Percentiles rank a stretch among this genome's conserved stretches.
Evolutionary conservation across 1,284 basidiomycete genomes (phyloP).

Genomic region (Cutaneotrichosporon cutaneum): DNA sequence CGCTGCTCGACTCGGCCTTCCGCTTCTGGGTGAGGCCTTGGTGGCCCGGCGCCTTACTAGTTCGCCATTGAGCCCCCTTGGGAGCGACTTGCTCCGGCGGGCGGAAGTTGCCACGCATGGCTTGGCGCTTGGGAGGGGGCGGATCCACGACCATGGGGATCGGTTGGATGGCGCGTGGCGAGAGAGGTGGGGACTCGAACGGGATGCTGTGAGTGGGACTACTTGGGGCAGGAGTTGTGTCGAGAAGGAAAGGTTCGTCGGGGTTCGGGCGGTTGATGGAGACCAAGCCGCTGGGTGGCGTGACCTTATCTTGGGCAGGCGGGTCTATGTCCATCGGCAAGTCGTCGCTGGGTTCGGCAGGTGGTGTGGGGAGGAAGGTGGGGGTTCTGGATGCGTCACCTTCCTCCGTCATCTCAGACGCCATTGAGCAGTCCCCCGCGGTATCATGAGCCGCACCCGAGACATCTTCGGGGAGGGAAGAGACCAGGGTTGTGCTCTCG

Average conservation of each 20-base stretch:
- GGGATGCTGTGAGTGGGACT: neutral
- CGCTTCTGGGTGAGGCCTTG: conserved; percentile 35
- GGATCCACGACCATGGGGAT: neutral
- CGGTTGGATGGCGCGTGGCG: neutral
- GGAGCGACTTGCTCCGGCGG: neutral
- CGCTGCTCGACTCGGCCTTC: neutral
- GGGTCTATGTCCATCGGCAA: neutral
- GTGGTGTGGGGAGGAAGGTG: neutral
- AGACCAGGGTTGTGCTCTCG: neutral
- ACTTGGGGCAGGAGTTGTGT: too few relatives aligned
- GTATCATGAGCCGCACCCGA: neutral
- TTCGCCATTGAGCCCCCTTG: conserved; percentile 33
- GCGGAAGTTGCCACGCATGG: conserved; percentile 2
- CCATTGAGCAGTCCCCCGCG: neutral
- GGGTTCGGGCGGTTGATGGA: neutral
- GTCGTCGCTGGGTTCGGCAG: neutral
- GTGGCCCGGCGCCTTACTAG: conserved; percentile 39
- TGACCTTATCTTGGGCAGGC: neutral
- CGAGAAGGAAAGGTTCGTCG: neutral
- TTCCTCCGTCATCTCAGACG: neutral
- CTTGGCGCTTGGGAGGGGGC: neutral
- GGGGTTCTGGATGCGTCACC: neutral
- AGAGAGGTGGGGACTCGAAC: neutral
- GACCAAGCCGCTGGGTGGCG: neutral
- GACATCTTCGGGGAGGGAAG: neutral